Percentiles rank a stretch among this genome's conserved stretches.
Evolutionary conservation across 306 rosid genomes (phyloP).

Genomic region (Erythrophleum fordii): DNA sequence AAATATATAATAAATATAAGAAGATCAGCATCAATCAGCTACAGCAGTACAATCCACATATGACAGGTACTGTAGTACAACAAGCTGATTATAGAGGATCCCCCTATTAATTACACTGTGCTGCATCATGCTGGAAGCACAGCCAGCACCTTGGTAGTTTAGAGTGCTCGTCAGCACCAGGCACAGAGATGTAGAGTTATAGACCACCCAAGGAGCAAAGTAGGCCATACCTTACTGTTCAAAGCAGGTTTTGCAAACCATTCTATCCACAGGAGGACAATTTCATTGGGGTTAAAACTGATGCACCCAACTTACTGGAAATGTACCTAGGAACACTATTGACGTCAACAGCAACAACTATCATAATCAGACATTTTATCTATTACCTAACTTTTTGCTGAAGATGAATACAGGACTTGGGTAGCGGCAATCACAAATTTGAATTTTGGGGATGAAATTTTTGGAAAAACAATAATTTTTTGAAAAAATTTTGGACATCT

Average conservation of each 20-base stretch:
- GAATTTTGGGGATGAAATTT: neutral
- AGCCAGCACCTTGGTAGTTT: neutral
- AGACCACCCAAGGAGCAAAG: no score
- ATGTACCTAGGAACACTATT: neutral
- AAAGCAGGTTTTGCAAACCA: neutral
- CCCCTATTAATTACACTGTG: neutral
- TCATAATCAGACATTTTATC: neutral
- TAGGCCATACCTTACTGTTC: neutral
- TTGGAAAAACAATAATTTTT: neutral
- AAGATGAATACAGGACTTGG: neutral
- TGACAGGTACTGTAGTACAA: neutral
- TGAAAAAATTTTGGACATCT: no score
- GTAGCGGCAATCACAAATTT: neutral
- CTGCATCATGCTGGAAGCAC: neutral
- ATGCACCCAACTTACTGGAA: neutral
- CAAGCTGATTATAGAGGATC: neutral
- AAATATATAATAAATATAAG: neutral
- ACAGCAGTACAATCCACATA: neutral
- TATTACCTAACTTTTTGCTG: neutral
- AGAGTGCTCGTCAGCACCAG: neutral
- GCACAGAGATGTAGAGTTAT: neutral
- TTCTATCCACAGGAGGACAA: neutral
- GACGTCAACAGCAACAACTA: neutral
- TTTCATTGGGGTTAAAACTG: neutral
- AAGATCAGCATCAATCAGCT: neutral